Conservation (phyloP, 2,329 filamentous ascomycete species). For the Aspergillus sp. region DNA sequence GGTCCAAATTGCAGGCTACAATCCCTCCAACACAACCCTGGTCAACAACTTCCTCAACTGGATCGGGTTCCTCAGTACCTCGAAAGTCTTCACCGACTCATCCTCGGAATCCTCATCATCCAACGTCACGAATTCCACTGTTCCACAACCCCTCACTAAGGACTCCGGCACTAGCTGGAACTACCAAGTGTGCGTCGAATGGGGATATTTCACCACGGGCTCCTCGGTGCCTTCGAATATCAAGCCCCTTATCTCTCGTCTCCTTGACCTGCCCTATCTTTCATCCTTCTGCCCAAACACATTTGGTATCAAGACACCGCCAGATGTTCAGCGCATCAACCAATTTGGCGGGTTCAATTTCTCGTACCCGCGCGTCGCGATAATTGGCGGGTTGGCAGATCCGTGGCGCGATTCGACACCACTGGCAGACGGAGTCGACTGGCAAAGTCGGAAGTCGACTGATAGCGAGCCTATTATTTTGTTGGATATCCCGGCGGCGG, state of each 20-base stretch:
- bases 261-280: slow-evolving; percentile 64
- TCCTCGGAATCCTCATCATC: background rate
- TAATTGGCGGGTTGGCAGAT: slow-evolving; percentile 75
- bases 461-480: slow-evolving; percentile 69
- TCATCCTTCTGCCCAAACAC: slow-evolving; percentile 64
- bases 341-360: slow-evolving; percentile 74
- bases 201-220: slow-evolving; percentile 78
- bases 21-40: slow-evolving; percentile 42
- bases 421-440: slow-evolving; percentile 61
- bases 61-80: slow-evolving; percentile 56
- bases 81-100: slow-evolving; percentile 41
- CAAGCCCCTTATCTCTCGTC: slow-evolving; percentile 71
- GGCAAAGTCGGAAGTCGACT: slow-evolving; percentile 59
- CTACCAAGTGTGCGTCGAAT: slow-evolving; percentile 63
- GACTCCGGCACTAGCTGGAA: slow-evolving; percentile 54
- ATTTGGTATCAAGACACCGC: slow-evolving; percentile 68
- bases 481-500: slow-evolving; percentile 47
- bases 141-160: slow-evolving; percentile 11
- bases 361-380: slow-evolving; percentile 72
- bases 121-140: background rate
- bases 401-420: slow-evolving; percentile 77
- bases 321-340: slow-evolving; percentile 69
- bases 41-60: slow-evolving; percentile 59
- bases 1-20: slow-evolving; percentile 16
- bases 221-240: slow-evolving; percentile 65